Conservation (phyloP, 164 flowering plant genomes). For the Aristolochia californica region DNA sequence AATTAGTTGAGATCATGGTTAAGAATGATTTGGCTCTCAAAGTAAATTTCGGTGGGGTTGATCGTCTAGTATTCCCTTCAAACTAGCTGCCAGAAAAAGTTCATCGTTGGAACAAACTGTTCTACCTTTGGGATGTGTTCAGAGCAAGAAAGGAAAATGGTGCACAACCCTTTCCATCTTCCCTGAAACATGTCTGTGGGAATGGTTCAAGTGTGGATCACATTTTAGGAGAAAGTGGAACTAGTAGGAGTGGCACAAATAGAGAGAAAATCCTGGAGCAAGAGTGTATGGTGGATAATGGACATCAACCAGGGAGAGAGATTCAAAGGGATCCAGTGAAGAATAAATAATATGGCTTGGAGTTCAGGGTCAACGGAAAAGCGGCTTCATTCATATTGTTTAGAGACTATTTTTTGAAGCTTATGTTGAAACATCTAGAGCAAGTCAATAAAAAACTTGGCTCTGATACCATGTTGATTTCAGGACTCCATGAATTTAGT, state of each 20-base stretch:
- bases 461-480: no score
- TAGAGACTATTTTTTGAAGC: slow-evolving; percentile 9
- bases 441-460: slow-evolving; percentile 15
- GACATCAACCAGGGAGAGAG: slow-evolving; percentile 3
- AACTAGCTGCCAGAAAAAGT: slow-evolving; percentile 65
- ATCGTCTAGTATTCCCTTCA: slow-evolving; percentile 78
- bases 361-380: slow-evolving; percentile 15
- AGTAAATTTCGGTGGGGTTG: slow-evolving; percentile 61
- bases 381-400: slow-evolving; percentile 13
- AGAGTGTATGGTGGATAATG: slow-evolving; percentile 2
- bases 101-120: slow-evolving; percentile 86
- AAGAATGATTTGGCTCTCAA: slow-evolving; percentile 80
- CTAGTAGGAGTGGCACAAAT: background rate
- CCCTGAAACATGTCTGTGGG: slow-evolving; percentile 19
- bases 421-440: slow-evolving; percentile 12
- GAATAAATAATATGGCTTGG: slow-evolving; percentile 13
- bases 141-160: slow-evolving; percentile 36
- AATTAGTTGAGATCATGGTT: slow-evolving; percentile 60
- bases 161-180: slow-evolving; percentile 15
- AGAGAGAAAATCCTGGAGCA: slow-evolving; percentile 6
- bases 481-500: no score
- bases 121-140: slow-evolving; percentile 88
- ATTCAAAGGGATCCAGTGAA: background rate
- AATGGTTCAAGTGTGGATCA: slow-evolving; percentile 14
- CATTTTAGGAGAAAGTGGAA: slow-evolving; percentile 2